Evolutionary conservation across 805 yeast species (phyloP), one percentile per base, ranked within the genome.

Genomic region (Blastobotrys attinorum): DNA sequence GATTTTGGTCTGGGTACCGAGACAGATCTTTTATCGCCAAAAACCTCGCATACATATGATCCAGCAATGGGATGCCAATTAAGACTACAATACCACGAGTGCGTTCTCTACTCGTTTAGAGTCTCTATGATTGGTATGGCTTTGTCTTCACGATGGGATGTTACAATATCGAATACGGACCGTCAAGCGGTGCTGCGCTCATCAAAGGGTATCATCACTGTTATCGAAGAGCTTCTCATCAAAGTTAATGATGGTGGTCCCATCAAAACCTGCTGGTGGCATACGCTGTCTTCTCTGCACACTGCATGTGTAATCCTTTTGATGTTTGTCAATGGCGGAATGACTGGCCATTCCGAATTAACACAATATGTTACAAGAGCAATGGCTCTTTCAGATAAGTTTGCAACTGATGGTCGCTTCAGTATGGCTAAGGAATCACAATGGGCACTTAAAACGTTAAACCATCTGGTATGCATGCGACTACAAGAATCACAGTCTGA

Each of bases 381-480:
- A 7, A 42, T 54, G 5, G 31, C 31, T 6, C 31, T 53, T 5
- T 43, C 55, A 3, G 52, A 51, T 6, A 41, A 27, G 18, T 32
- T 56, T 3, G 55, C 45, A 2, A 43, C 31, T 2, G 55, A 54
- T 15, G 58, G 55, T 15, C 44, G 57, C 35, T 54, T 58, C 40
- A 46, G 43, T 8, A 78, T 78, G 84, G 73, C 72, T 10, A 65
- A 69, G 36, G 83, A 78, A 55, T 75, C 81, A 52, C 52, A 75
- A n/a, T 79, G 83, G 84, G 77, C 74, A 1, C 52, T 79, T 34
- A 76, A 75, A 48, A 73, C 71, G 66, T 61, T 76, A 46, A 76
- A 75, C 52, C 75, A 72, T 47, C 67, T 77, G 52, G 59, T 73
- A 37, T 59, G 70, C n/a, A 58, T 73, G 40, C 60, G 76, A 38